These are phyloP conservation scores for Cyberlindnera xishuangbannaensis DNA, from an alignment of 805 yeast genomes.

Conservation along the genomic window DNA sequence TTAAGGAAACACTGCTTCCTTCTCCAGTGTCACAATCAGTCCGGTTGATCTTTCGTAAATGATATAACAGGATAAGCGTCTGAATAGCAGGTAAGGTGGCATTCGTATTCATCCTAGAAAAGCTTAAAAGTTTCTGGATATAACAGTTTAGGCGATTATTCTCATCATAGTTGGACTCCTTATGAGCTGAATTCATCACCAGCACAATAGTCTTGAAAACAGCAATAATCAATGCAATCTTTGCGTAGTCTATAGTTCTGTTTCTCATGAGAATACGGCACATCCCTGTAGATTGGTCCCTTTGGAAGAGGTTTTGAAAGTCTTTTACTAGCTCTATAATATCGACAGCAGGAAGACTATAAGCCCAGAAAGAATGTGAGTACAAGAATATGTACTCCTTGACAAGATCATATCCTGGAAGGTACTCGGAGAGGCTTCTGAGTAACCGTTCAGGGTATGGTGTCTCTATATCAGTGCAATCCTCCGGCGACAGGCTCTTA, in stretches of 20 bases:
- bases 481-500: constrained; percentile 5
- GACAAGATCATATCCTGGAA: constrained; percentile 18
- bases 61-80: constrained; percentile 14
- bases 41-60: constrained; percentile 16
- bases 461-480: constrained; percentile 9
- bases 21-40: constrained; percentile 21
- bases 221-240: constrained; percentile 15
- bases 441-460: constrained; percentile 11
- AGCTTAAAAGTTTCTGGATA: constrained; percentile 12
- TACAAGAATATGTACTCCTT: constrained; percentile 13
- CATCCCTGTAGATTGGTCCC: constrained; percentile 4
- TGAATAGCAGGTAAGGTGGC: constrained; percentile 22
- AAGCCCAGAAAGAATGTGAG: constrained; percentile 15
- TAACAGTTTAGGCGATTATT: constrained; percentile 13
- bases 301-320: constrained; percentile 13
- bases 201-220: constrained; percentile 10
- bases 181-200: constrained; percentile 4
- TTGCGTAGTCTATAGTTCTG: constrained; percentile 18
- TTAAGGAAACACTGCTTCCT: constrained; percentile 14
- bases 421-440: constrained; percentile 9
- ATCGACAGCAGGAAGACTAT: constrained; percentile 17
- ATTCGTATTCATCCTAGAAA: constrained; percentile 8
- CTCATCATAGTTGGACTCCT: constrained; percentile 7
- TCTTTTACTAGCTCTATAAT: constrained; percentile 8
- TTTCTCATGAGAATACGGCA: constrained; percentile 7